phyloP scores from a whole-genome alignment of 257 asterid genomes.

The Misopates orontium region DNA sequence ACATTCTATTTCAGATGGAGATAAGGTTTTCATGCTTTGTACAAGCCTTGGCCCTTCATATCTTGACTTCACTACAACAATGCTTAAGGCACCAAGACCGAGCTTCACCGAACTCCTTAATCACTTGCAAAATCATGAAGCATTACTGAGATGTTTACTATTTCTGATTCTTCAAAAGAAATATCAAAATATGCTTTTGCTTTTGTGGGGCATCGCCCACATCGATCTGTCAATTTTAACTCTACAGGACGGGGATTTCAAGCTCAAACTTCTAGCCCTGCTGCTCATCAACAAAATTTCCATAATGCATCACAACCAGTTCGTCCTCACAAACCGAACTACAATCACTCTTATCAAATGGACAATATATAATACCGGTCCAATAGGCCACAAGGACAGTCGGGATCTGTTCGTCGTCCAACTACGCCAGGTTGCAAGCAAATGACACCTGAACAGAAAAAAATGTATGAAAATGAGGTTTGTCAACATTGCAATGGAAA shows the following conservation, averaged over 20 bases:
- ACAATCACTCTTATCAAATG: too few relatives aligned
- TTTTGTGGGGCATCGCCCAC: background rate
- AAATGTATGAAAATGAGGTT: too few relatives aligned
- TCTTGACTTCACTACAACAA: background rate
- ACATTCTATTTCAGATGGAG: background rate
- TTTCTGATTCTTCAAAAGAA: background rate
- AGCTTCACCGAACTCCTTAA: background rate
- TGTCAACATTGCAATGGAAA: too few relatives aligned
- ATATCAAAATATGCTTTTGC: background rate
- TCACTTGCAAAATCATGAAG: background rate
- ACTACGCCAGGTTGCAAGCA: background rate
- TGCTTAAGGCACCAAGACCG: constrained; percentile 1
- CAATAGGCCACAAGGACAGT: background rate
- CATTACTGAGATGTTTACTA: background rate
- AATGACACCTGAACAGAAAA: background rate
- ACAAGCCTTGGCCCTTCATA: background rate
- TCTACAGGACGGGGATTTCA: background rate
- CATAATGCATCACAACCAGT: too few relatives aligned
- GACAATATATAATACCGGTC: too few relatives aligned
- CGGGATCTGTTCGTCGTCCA: background rate
- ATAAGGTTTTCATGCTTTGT: too few relatives aligned
- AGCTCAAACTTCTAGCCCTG: background rate
- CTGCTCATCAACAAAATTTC: background rate
- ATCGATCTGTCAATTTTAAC: background rate
- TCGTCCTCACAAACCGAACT: too few relatives aligned